Conservation (phyloP, 2,329 filamentous ascomycete species). For the Tolypocladium sp. region DNA sequence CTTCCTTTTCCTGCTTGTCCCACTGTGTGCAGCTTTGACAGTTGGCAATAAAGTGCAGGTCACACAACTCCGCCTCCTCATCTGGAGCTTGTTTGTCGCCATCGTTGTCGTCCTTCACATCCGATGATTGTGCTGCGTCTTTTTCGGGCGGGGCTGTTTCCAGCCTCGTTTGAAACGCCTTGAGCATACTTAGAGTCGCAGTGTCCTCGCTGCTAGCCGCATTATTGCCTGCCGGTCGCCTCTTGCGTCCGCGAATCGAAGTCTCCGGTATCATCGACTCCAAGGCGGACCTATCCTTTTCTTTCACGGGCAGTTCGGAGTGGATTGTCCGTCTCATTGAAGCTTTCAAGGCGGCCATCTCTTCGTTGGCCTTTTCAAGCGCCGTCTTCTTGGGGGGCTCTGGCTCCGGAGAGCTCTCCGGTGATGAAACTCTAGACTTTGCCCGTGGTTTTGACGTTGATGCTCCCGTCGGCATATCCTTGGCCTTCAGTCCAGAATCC, state of each 20-base stretch:
- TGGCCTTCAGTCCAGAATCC: background rate
- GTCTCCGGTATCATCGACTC: conserved; percentile 68
- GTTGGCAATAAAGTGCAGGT: conserved; percentile 90
- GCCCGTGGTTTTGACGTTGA: background rate
- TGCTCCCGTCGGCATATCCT: background rate
- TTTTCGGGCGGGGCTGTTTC: conserved; percentile 42
- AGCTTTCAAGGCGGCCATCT: conserved; percentile 72
- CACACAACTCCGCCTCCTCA: conserved; percentile 70
- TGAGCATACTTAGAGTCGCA: conserved; percentile 60
- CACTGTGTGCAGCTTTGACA: conserved; percentile 87
- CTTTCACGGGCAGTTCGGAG: conserved; percentile 34
- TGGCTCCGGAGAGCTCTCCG: conserved; percentile 13
- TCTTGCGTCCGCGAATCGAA: conserved; percentile 61
- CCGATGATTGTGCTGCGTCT: conserved; percentile 25
- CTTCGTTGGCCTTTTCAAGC: conserved; percentile 65
- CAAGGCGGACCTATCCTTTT: conserved; percentile 57
- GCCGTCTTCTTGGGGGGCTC: conserved; percentile 34
- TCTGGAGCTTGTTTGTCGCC: conserved; percentile 26
- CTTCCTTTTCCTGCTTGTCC: conserved; percentile 56
- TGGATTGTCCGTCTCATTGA: conserved; percentile 64
- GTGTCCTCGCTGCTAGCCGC: conserved; percentile 47
- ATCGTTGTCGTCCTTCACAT: conserved; percentile 22
- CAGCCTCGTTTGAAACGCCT: conserved; percentile 71
- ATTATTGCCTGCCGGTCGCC: conserved; percentile 48
- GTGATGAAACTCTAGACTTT: conserved; percentile 7